These are phyloP conservation scores for Ambispora gerdemannii DNA, from an alignment of 192 early-diverging fungal genomes.

Conservation along the genomic window DNA sequence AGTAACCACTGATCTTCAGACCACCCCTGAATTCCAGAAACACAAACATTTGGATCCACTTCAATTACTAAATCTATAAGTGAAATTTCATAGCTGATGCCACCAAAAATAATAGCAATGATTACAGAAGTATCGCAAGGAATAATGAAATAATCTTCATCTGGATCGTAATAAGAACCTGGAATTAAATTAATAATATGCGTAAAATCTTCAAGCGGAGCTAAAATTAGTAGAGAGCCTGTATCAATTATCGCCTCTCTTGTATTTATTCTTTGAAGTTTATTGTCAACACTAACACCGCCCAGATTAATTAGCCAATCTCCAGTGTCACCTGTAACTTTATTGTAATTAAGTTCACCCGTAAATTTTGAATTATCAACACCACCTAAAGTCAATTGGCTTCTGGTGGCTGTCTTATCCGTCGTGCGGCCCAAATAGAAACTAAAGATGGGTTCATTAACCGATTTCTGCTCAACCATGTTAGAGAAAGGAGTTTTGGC, in stretches of 20 bases:
- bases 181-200: conserved; percentile 44
- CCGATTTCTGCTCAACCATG: too few relatives aligned
- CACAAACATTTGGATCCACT: conserved; percentile 1
- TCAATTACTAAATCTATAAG: not conserved
- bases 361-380: not conserved
- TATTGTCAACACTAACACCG: conserved; percentile 4
- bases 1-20: conserved; percentile 38
- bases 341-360: not conserved
- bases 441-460: too few relatives aligned
- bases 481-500: too few relatives aligned
- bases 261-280: not conserved
- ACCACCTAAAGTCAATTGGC: conserved; percentile 16
- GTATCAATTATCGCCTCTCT: conserved; percentile 41
- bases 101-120: not conserved
- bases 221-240: conserved; percentile 51
- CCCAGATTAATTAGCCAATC: not conserved
- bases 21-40: conserved; percentile 32
- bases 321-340: not conserved
- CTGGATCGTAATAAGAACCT: conserved; percentile 29
- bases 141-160: not conserved
- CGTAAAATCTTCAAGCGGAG: conserved; percentile 34
- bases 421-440: too few relatives aligned
- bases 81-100: not conserved
- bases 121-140: not conserved
- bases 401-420: conserved; percentile 5